Base-by-base conservation (phyloP, 768 basidiomycete species). In the Auriscalpium microsporum region DNA sequence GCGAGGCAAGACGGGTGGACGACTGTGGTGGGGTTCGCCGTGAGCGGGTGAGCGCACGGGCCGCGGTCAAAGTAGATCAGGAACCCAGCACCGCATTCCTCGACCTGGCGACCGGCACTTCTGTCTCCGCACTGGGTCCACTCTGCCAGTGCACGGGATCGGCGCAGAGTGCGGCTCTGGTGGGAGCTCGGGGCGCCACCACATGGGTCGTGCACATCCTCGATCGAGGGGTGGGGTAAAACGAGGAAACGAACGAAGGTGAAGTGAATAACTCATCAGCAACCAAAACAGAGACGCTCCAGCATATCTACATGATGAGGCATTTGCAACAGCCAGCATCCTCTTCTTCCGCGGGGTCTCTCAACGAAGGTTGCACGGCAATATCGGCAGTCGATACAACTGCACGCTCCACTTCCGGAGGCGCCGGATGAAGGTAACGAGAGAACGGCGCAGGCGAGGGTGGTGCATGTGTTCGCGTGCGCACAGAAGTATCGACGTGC, bases 311-410 rank as follows among this genome's bases (percentile, higher is more conserved):
- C 89, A 91, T 91, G 68, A 91, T 78, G 62, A 87, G 72, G 71
- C 89, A 91, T 71, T 84, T 87, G 76, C 89, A 91, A 66, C 89
- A 90, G 40, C 85, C 83, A 34, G 74, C 78, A 35, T 69, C 73
- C 8, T 84, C 80, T 36, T 82, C 79, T 10, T 72, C 71, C 40
- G 65, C 60, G 10, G 36, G 2, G 10, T 37, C 21, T 33, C 21
- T 36, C 45, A 42, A 8, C 38, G 40, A 9, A n/a, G 38, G 36
- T 14, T 14, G 38, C 2, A 37, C 40, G 19, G 36, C 19, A 45
- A 19, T 14, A 23, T 35, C 19, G 16, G 44, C 53, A 17, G 53
- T 13, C 10, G 19, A 14, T 37, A 10, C 14, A 13, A 34, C 17
- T 9, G 45, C 8, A 23, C 33, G 40, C 50, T 33, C 36, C 50